Evolutionary conservation across 1,284 basidiomycete genomes (phyloP), one percentile per base, ranked within the genome.

Genomic region (Heterobasidion parviporum): DNA sequence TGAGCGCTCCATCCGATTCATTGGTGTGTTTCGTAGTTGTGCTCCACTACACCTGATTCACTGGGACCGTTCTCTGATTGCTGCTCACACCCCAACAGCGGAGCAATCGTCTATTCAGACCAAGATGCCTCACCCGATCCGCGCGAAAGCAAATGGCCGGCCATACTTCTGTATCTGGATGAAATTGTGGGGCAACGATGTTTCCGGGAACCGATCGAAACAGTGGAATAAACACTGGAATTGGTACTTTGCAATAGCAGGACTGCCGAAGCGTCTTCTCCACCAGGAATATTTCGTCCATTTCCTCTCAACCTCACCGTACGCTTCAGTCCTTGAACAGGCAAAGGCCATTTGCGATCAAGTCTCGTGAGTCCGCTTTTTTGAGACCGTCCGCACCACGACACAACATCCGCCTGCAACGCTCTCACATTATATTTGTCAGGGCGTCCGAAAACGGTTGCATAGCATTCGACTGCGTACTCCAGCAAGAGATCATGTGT

Each of bases 191-290:
- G 59, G 59, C 8, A 67, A 71, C 57, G 65, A 70, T 59, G 70
- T 73, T 0, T 71, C 69, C 8, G 69, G 70, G 35, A 69, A 68
- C 57, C 58, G 60, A 0, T 61, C 60, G 41, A 72, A 72, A 53
- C 63, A 65, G 36, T 71, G 61, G 48, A 68, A 71, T 54, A 35
- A 58, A 9, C 70, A 72, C 57, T 64, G 54, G 20, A 71, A 72
- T 52, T 48, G 67, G 0, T 71, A 72, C 48, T 53, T 66, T 1
- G 53, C 60, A 9, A 65, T 69, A 52, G 44, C 53, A 0, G 66
- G 60, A 56, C 33, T 72, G 0, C 69, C 69, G 15, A 62, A 64
- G 16, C 16, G 55, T 8, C 58, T 53, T 2, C 64, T 73, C 0
- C 59, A 66, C 14, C 70, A 74, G 50, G 70, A 75, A 54, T 63